These are phyloP conservation scores for Mycothermus thermophilus DNA, from an alignment of 495 filamentous ascomycete species.

Conservation along the genomic window DNA sequence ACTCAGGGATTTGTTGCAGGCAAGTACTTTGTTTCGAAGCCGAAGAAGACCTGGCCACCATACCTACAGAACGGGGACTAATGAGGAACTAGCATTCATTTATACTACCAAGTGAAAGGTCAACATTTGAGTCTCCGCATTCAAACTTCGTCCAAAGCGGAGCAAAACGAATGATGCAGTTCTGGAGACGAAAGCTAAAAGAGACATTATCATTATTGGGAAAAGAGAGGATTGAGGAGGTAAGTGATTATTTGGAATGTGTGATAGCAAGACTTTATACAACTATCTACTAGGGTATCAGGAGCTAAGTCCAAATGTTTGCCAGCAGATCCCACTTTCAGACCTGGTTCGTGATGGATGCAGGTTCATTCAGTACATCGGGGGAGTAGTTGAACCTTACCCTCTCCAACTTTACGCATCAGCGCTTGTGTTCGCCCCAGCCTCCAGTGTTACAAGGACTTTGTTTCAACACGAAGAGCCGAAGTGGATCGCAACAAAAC, in stretches of 20 bases:
- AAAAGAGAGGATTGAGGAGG: background rate
- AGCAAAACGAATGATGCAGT: too few relatives aligned
- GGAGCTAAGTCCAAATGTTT: too few relatives aligned
- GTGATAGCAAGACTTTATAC: background rate
- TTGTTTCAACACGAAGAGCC: conserved; percentile 3
- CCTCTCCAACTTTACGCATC: conserved; percentile 10
- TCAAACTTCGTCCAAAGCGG: too few relatives aligned
- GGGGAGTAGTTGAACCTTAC: conserved; percentile 12
- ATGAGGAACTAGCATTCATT: too few relatives aligned
- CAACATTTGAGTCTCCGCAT: too few relatives aligned
- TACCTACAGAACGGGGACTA: too few relatives aligned
- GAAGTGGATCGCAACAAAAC: conserved; percentile 16
- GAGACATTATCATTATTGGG: too few relatives aligned
- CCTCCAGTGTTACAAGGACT: conserved; percentile 14
- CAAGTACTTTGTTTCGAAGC: conserved; percentile 3
- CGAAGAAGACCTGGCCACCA: too few relatives aligned
- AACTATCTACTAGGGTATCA: too few relatives aligned
- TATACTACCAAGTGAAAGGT: too few relatives aligned
- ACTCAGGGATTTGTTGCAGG: conserved; percentile 8
- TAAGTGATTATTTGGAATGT: background rate
- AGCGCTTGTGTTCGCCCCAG: conserved; percentile 6
- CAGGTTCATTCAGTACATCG: conserved; percentile 19
- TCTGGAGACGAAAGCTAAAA: too few relatives aligned
- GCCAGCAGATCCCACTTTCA: too few relatives aligned
- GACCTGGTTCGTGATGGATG: conserved; percentile 7